Conservation (phyloP, 140 eudicot genomes). For the Oenanthe javanica region DNA sequence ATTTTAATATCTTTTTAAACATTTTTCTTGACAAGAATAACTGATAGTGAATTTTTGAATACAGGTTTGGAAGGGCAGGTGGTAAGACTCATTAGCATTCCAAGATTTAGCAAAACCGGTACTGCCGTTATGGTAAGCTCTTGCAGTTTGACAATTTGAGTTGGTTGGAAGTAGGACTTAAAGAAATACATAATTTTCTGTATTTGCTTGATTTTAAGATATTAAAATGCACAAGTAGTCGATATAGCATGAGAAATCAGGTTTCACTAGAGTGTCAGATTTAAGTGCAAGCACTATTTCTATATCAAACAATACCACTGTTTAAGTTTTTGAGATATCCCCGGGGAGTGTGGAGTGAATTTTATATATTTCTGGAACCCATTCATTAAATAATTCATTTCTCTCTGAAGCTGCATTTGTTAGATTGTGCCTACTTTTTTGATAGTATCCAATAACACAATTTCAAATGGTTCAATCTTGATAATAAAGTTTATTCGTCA, state of each 20-base stretch:
- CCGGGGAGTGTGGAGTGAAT: background rate
- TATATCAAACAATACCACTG: background rate
- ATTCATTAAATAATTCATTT: background rate
- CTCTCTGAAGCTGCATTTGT: background rate
- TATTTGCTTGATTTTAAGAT: background rate
- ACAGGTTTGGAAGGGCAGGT: conserved; percentile 92
- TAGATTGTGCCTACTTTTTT: background rate
- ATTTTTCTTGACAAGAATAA: background rate
- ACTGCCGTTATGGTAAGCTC: conserved; percentile 75
- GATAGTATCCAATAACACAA: background rate
- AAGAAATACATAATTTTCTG: background rate
- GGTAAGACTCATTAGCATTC: conserved; percentile 68
- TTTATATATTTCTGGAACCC: background rate
- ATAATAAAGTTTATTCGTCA: background rate
- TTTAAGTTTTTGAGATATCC: background rate
- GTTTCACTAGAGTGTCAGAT: background rate
- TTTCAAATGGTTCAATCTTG: background rate
- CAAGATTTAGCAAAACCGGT: conserved; percentile 82
- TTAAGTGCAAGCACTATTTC: background rate
- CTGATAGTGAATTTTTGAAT: background rate
- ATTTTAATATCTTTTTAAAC: background rate
- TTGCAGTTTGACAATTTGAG: background rate
- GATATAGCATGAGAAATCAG: background rate
- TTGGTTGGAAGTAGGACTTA: background rate
- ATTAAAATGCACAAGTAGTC: background rate